Evolutionary conservation across 2,329 filamentous ascomycete species (phyloP).

Genomic region (Trichoderma koningiopsis): DNA sequence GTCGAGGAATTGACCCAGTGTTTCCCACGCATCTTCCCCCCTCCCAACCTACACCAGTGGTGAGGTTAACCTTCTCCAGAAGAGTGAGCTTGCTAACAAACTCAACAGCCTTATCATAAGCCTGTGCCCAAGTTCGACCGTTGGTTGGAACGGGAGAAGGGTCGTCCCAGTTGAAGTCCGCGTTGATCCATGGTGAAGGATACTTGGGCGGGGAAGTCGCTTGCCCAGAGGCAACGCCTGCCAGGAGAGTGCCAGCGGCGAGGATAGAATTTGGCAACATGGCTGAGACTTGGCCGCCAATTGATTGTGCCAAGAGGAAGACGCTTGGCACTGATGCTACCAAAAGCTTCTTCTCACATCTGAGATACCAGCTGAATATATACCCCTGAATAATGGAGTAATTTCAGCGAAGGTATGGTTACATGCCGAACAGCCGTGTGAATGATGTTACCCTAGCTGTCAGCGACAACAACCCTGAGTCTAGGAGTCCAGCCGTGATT

Average conservation of each 20-base stretch:
- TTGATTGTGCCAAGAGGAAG: background rate
- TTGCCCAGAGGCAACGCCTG: constrained; percentile 4
- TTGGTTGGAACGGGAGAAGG: constrained; percentile 3
- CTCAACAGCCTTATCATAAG: constrained; percentile 10
- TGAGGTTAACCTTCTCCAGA: constrained; percentile 6
- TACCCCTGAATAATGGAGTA: constrained; percentile 1
- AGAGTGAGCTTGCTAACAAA: background rate
- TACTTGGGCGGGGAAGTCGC: background rate
- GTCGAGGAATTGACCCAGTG: constrained; percentile 48
- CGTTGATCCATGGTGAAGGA: constrained; percentile 3
- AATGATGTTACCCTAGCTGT: background rate
- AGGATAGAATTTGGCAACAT: background rate
- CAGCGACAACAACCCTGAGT: background rate
- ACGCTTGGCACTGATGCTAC: constrained; percentile 6
- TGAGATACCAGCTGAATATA: constrained; percentile 4
- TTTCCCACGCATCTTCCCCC: constrained; percentile 45
- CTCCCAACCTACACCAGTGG: constrained; percentile 7
- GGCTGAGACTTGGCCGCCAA: background rate
- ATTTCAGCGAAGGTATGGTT: background rate
- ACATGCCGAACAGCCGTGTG: background rate
- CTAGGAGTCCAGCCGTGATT: background rate
- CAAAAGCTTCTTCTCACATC: background rate
- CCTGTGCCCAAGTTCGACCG: background rate
- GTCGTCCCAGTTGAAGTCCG: constrained; percentile 7
- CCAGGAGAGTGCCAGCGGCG: background rate